phyloP scores from a whole-genome alignment of 495 filamentous ascomycete species.

The Filosporella fistucella region DNA sequence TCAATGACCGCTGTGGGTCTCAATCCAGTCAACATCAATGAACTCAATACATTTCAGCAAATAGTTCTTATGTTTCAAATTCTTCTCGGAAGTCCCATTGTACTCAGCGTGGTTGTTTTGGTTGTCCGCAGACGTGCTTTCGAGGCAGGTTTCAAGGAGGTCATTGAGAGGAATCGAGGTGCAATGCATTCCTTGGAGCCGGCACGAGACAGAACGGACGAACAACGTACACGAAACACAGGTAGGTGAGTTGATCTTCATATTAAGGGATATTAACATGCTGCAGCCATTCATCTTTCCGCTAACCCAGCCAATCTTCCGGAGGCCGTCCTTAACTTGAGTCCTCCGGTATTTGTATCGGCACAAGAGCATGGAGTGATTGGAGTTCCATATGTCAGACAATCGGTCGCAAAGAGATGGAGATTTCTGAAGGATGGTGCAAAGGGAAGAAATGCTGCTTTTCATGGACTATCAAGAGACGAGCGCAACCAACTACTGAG shows the following conservation, averaged over 20 bases:
- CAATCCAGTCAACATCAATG: conserved; percentile 59
- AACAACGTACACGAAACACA: background rate
- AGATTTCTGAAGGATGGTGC: background rate
- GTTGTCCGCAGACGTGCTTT: conserved; percentile 65
- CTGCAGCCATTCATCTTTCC: background rate
- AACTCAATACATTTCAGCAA: conserved; percentile 75
- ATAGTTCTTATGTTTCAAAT: conserved; percentile 65
- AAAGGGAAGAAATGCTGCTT: conserved; percentile 53
- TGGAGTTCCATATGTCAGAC: too few species aligned
- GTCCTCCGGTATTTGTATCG: background rate
- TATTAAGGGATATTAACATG: background rate
- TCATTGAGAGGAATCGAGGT: conserved; percentile 42
- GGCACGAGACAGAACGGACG: background rate
- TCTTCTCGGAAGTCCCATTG: conserved; percentile 66
- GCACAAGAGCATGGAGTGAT: background rate
- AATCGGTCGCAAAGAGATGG: background rate
- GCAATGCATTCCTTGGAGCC: background rate
- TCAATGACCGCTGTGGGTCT: conserved; percentile 77
- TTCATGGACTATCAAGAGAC: conserved; percentile 57
- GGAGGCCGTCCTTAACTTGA: background rate
- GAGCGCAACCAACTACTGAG: conserved; percentile 72
- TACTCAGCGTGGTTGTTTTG: conserved; percentile 59
- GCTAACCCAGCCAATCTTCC: background rate
- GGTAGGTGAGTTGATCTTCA: background rate
- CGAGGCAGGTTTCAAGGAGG: conserved; percentile 55